Evolutionary conservation across 495 filamentous ascomycete genomes (phyloP).

Genomic region (Gamarada debralockiae): DNA sequence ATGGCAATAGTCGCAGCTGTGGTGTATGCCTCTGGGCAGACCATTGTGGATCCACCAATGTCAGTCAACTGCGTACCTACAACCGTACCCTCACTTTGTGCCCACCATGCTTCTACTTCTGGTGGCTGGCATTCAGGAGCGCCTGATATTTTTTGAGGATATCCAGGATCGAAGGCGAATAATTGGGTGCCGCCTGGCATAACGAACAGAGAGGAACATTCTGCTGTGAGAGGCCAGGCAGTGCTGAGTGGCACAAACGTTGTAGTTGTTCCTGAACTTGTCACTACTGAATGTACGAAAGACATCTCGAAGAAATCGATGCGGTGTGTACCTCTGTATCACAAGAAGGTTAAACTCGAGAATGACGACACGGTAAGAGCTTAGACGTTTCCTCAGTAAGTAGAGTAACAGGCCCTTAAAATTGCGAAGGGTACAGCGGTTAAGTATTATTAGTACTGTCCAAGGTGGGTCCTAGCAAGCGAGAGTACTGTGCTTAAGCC

Average conservation of each 20-base stretch:
- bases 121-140: slow-evolving; percentile 22
- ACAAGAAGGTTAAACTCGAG: too few species aligned
- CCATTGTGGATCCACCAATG: slow-evolving; percentile 12
- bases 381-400: too few species aligned
- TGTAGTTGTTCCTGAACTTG: not conserved
- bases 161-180: slow-evolving; percentile 2
- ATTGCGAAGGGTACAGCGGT: too few species aligned
- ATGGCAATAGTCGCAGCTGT: slow-evolving; percentile 25
- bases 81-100: slow-evolving; percentile 18
- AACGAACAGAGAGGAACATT: slow-evolving; percentile 5
- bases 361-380: too few species aligned
- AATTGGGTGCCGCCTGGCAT: not conserved
- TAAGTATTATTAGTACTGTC: too few species aligned
- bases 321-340: too few species aligned
- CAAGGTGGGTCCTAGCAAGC: too few species aligned
- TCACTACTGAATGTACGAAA: too few species aligned
- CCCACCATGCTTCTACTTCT: slow-evolving; percentile 28
- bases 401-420: too few species aligned
- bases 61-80: not conserved
- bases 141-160: not conserved
- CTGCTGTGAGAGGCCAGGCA: not conserved
- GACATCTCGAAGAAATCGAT: too few species aligned
- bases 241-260: slow-evolving; percentile 10
- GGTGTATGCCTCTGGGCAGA: slow-evolving; percentile 29
- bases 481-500: too few species aligned